These are phyloP conservation scores for Aspergillus funiculosus DNA, from an alignment of 495 filamentous ascomycete genomes.

Conservation along the genomic window DNA sequence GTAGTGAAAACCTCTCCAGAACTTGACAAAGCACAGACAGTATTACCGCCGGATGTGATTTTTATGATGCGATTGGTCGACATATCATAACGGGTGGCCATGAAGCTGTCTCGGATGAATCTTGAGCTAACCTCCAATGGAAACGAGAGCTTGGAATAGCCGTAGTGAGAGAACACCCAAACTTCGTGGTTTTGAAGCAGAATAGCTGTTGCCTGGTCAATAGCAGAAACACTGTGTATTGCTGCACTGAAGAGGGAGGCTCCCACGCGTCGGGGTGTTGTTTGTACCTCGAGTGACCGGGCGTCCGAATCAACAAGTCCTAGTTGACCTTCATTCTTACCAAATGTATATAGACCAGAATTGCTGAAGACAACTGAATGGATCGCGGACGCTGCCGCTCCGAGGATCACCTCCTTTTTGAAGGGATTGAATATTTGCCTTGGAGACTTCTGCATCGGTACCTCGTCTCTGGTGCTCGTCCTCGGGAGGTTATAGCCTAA, in stretches of 20 bases:
- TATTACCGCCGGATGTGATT: constrained; percentile 78
- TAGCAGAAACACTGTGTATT: constrained; percentile 77
- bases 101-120: constrained; percentile 60
- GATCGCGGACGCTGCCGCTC: constrained; percentile 82
- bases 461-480: constrained; percentile 54
- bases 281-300: constrained; percentile 75
- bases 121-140: constrained; percentile 66
- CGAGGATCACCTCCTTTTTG: constrained; percentile 76
- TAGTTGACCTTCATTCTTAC: constrained; percentile 92
- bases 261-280: constrained; percentile 76
- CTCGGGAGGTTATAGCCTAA: constrained; percentile 70
- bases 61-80: constrained; percentile 61
- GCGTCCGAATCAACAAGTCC: constrained; percentile 94
- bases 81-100: constrained; percentile 61
- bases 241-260: constrained; percentile 74
- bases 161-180: constrained; percentile 89
- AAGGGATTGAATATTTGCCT: constrained; percentile 86
- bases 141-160: constrained; percentile 79
- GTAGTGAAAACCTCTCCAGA: constrained; percentile 83
- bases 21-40: constrained; percentile 77
- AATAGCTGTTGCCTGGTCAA: constrained; percentile 82
- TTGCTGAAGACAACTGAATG: constrained; percentile 86
- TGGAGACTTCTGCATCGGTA: constrained; percentile 71
- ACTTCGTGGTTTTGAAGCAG: constrained; percentile 83
- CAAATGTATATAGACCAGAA: constrained; percentile 83